Evolutionary conservation across 495 filamentous ascomycete genomes (phyloP).

Genomic region (Penicillium desertorum): DNA sequence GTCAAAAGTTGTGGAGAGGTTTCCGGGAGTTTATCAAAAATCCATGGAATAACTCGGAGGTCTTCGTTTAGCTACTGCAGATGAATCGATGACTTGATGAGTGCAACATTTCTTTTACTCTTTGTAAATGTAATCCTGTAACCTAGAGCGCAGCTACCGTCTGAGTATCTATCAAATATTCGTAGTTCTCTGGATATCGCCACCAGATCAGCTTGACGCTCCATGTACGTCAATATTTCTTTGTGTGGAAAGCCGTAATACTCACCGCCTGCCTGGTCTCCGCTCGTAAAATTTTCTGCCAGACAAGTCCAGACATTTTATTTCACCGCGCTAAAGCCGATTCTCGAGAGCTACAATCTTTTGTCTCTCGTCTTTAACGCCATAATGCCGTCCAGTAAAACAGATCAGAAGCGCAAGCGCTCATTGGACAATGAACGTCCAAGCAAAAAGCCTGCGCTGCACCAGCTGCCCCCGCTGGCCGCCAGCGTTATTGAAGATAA

Average conservation of each 20-base stretch:
- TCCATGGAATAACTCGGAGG: slow-evolving; percentile 32
- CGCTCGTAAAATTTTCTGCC: slow-evolving; percentile 34
- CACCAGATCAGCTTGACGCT: background rate
- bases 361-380: slow-evolving; percentile 6
- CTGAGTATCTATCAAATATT: background rate
- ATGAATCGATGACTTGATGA: slow-evolving; percentile 32
- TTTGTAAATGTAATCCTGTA: slow-evolving; percentile 1
- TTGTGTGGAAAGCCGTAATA: slow-evolving; percentile 19
- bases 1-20: slow-evolving; percentile 45
- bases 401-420: slow-evolving; percentile 75
- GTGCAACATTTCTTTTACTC: slow-evolving; percentile 5
- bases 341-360: slow-evolving; percentile 12
- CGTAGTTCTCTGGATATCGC: background rate
- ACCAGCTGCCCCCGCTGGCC: slow-evolving; percentile 44
- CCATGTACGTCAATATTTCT: slow-evolving; percentile 20
- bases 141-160: background rate
- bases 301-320: slow-evolving; percentile 26
- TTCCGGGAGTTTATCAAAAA: slow-evolving; percentile 39
- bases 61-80: slow-evolving; percentile 33
- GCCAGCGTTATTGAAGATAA: slow-evolving; percentile 60
- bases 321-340: slow-evolving; percentile 22
- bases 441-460: slow-evolving; percentile 63
- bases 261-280: slow-evolving; percentile 26
- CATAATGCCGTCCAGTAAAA: slow-evolving; percentile 52
- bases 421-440: slow-evolving; percentile 53